Evolutionary conservation across 2,329 filamentous ascomycete genomes (phyloP).

Genomic region (Neonectria coccinea): DNA sequence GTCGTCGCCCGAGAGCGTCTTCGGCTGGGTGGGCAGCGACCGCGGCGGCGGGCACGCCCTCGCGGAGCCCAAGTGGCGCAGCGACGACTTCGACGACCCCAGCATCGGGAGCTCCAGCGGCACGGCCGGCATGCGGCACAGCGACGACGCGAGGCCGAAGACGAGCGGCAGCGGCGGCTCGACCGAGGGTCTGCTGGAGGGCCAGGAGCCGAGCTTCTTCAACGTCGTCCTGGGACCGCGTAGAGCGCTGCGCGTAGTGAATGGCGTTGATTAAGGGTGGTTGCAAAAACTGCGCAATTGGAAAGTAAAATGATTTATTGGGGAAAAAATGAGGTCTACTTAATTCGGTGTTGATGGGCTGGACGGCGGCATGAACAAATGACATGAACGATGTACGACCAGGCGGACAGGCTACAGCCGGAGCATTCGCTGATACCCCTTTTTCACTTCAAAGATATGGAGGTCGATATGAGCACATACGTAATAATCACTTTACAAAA

Average conservation of each 20-base stretch:
- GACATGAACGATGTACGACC: slow-evolving; percentile 33
- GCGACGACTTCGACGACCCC: slow-evolving; percentile 40
- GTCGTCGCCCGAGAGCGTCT: slow-evolving; percentile 43
- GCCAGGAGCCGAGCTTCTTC: slow-evolving; percentile 77
- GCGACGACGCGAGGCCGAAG: slow-evolving; percentile 45
- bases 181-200: slow-evolving; percentile 60
- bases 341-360: slow-evolving; percentile 5
- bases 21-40: slow-evolving; percentile 49
- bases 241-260: slow-evolving; percentile 76
- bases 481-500: slow-evolving; percentile 12
- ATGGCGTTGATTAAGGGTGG: slow-evolving; percentile 55
- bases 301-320: background rate
- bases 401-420: slow-evolving; percentile 15
- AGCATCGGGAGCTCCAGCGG: slow-evolving; percentile 41
- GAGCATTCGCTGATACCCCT: slow-evolving; percentile 44
- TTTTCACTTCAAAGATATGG: slow-evolving; percentile 13
- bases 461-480: background rate
- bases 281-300: background rate
- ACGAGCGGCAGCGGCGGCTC: slow-evolving; percentile 59
- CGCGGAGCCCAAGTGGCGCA: slow-evolving; percentile 48
- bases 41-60: slow-evolving; percentile 34
- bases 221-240: slow-evolving; percentile 76
- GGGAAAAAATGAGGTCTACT: slow-evolving; percentile 5
- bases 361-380: slow-evolving; percentile 21
- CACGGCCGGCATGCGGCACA: slow-evolving; percentile 37